These are phyloP conservation scores for Colletotrichum lindemuthianum DNA, from an alignment of 2,329 filamentous ascomycete genomes.

Conservation along the genomic window DNA sequence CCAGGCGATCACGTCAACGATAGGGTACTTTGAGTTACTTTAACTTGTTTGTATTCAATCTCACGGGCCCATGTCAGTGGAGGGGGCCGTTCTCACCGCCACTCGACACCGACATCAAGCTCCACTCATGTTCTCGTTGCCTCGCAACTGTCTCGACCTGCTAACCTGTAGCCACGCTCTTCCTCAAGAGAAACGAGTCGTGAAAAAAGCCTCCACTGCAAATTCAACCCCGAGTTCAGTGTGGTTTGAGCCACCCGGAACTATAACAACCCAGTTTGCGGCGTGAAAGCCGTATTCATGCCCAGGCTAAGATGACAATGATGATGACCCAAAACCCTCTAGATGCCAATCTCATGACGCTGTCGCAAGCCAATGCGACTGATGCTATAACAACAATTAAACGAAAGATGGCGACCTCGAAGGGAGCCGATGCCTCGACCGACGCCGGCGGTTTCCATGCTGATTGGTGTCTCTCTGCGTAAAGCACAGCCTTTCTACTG, in stretches of 20 bases:
- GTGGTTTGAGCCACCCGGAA: not conserved
- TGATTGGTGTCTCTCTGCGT: conserved; percentile 21
- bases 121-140: conserved; percentile 30
- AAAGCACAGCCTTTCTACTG: conserved; percentile 24
- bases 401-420: conserved; percentile 26
- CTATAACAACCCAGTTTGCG: conserved; percentile 20
- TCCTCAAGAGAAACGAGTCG: conserved; percentile 21
- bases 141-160: conserved; percentile 33
- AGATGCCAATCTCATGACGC: conserved; percentile 30
- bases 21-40: conserved; percentile 6
- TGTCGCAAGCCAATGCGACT: conserved; percentile 28
- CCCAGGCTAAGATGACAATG: conserved; percentile 9
- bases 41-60: conserved; percentile 34
- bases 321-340: conserved; percentile 32
- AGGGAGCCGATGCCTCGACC: conserved; percentile 1
- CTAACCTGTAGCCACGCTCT: conserved; percentile 36
- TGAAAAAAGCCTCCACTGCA: conserved; percentile 32
- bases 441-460: conserved; percentile 22
- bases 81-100: conserved; percentile 29
- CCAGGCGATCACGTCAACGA: conserved; percentile 4
- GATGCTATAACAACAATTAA: conserved; percentile 34
- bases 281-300: not conserved
- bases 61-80: conserved; percentile 24
- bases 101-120: conserved; percentile 22
- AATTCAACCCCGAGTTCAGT: conserved; percentile 16